Conservation (phyloP, 257 asterid species). For the Gentiana dahurica region DNA sequence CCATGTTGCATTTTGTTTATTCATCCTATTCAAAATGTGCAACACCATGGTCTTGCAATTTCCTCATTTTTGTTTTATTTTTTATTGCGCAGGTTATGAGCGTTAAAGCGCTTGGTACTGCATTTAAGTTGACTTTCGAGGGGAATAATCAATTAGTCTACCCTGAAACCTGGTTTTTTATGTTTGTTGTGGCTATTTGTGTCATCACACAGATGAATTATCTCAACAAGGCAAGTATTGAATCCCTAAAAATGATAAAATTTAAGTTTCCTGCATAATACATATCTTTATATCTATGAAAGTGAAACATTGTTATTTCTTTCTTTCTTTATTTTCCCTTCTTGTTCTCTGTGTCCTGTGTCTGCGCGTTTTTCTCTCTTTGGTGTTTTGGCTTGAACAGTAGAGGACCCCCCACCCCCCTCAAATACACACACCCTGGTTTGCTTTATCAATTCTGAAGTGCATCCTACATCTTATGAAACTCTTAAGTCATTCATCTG, state of each 20-base stretch:
- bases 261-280: too few relatives aligned
- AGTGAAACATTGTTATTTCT: too few relatives aligned
- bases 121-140: conserved; percentile 70
- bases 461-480: conserved; percentile 3
- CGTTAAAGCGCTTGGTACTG: conserved; percentile 85
- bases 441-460: too few relatives aligned
- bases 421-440: too few relatives aligned
- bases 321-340: too few relatives aligned
- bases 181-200: conserved; percentile 57
- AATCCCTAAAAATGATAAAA: not conserved
- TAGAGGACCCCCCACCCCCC: too few relatives aligned
- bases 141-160: conserved; percentile 72
- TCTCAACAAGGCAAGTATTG: conserved; percentile 66
- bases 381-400: too few relatives aligned
- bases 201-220: conserved; percentile 87
- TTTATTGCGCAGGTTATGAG: conserved; percentile 66
- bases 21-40: not conserved
- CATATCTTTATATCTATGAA: too few relatives aligned
- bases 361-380: too few relatives aligned
- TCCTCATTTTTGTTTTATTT: not conserved
- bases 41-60: not conserved
- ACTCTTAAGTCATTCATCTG: not conserved
- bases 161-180: conserved; percentile 74
- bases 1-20: not conserved
- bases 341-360: too few relatives aligned